phyloP scores from a whole-genome alignment of 2,329 filamentous ascomycete species.

The Diaporthe sp. region DNA sequence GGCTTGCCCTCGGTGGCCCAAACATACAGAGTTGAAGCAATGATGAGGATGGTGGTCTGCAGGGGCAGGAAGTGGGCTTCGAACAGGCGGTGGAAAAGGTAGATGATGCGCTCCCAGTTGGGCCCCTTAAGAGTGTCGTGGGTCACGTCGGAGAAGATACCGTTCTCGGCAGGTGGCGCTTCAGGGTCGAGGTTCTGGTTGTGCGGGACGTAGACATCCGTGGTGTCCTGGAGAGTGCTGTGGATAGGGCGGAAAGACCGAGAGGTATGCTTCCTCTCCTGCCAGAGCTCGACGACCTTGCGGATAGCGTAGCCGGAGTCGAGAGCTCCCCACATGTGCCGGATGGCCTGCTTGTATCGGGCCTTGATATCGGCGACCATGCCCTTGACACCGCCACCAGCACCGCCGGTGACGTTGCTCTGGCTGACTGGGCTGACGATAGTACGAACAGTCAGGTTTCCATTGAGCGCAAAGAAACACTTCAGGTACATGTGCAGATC shows the following conservation, averaged over 20 bases:
- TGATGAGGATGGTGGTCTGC: conserved; percentile 74
- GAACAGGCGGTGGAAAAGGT: conserved; percentile 76
- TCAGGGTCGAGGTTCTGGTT: conserved; percentile 54
- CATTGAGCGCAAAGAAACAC: conserved; percentile 81
- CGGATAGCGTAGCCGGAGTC: conserved; percentile 76
- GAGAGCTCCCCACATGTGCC: conserved; percentile 82
- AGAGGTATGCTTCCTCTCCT: conserved; percentile 67
- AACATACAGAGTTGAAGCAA: conserved; percentile 72
- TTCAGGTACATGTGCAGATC: conserved; percentile 85
- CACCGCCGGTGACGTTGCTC: conserved; percentile 76
- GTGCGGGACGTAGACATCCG: conserved; percentile 63
- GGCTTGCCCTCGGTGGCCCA: conserved; percentile 63
- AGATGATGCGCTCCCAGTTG: conserved; percentile 68
- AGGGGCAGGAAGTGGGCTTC: conserved; percentile 80
- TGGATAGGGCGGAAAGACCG: conserved; percentile 69
- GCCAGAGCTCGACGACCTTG: conserved; percentile 69
- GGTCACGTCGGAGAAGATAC: conserved; percentile 67
- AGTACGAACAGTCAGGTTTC: conserved; percentile 73
- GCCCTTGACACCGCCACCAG: conserved; percentile 65
- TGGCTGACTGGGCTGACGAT: conserved; percentile 79
- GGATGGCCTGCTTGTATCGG: conserved; percentile 78
- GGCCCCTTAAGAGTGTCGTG: conserved; percentile 64
- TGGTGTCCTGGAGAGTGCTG: conserved; percentile 59
- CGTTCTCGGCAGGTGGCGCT: conserved; percentile 56
- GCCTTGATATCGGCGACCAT: conserved; percentile 70